A percentile compares a stretch with the other conserved stretches of the same genome.
Evolutionary conservation across 768 basidiomycete species (phyloP).

Genomic region (Exsudoporus frostii): DNA sequence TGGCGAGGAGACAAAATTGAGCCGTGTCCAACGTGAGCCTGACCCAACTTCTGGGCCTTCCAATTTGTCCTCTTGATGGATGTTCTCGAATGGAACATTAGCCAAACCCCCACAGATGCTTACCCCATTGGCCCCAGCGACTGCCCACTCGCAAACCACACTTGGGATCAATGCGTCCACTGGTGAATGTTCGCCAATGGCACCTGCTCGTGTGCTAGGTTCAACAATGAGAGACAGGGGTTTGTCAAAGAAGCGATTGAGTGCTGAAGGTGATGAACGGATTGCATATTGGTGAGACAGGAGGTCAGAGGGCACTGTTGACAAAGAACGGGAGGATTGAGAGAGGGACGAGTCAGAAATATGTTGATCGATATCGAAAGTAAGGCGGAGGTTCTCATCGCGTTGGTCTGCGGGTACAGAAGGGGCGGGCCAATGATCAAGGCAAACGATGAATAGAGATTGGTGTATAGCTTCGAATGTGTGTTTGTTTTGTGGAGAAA

Average conservation of each 20-base stretch:
- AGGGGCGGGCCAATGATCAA: slow-evolving; percentile 65
- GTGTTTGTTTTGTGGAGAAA: slow-evolving; percentile 63
- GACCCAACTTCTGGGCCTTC: slow-evolving; percentile 8
- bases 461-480: slow-evolving; percentile 63
- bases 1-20: slow-evolving; percentile 76
- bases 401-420: slow-evolving; percentile 21
- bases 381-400: slow-evolving; percentile 28
- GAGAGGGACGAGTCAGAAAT: background rate
- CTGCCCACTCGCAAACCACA: slow-evolving; percentile 78
- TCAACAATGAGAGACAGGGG: slow-evolving; percentile 80
- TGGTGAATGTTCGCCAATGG: slow-evolving; percentile 87
- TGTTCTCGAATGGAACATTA: slow-evolving; percentile 10
- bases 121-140: slow-evolving; percentile 36
- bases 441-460: slow-evolving; percentile 76
- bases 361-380: slow-evolving; percentile 29
- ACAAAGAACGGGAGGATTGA: slow-evolving; percentile 7
- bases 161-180: slow-evolving; percentile 89
- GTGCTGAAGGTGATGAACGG: slow-evolving; percentile 60
- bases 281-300: slow-evolving; percentile 76
- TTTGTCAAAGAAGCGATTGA: slow-evolving; percentile 92
- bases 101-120: slow-evolving; percentile 54
- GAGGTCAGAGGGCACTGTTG: slow-evolving; percentile 31
- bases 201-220: slow-evolving; percentile 78
- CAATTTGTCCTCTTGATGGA: background rate
- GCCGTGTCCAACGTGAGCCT: slow-evolving; percentile 48